Evolutionary conservation across 176 grass and related monocot species (phyloP).

Genomic region (Pontederia paniculata): DNA sequence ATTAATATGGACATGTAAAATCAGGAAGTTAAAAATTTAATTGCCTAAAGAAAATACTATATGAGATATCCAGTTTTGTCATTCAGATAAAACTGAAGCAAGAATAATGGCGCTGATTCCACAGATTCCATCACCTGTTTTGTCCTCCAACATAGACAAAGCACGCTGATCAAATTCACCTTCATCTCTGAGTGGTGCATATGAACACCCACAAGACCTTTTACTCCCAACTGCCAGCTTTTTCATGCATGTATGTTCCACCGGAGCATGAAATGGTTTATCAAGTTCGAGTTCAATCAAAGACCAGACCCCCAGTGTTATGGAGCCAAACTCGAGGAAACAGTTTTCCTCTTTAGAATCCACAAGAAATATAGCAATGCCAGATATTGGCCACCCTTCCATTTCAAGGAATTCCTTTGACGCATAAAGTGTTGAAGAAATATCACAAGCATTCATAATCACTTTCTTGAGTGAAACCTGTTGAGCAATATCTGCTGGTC

Average conservation of each 20-base stretch:
- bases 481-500: too few species aligned
- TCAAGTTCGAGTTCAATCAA: conserved; percentile 47
- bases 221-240: conserved; percentile 1
- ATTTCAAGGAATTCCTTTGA: conserved; percentile 19
- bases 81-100: too few species aligned
- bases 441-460: conserved; percentile 33
- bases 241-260: neutral
- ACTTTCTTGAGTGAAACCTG: conserved; percentile 40
- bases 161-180: conserved; percentile 30
- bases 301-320: conserved; percentile 39
- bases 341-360: conserved; percentile 34
- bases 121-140: conserved; percentile 31
- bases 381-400: conserved; percentile 37
- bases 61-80: too few species aligned
- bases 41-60: too few species aligned
- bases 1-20: too few species aligned
- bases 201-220: neutral
- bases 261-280: neutral
- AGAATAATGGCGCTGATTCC: too few species aligned
- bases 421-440: conserved; percentile 34
- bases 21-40: too few species aligned
- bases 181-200: neutral
- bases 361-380: conserved; percentile 43
- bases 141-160: conserved; percentile 38
- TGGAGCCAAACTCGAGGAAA: conserved; percentile 31